Evolutionary conservation across 2,329 filamentous ascomycete genomes (phyloP).

Genomic region (Microthyrium microscopicum): DNA sequence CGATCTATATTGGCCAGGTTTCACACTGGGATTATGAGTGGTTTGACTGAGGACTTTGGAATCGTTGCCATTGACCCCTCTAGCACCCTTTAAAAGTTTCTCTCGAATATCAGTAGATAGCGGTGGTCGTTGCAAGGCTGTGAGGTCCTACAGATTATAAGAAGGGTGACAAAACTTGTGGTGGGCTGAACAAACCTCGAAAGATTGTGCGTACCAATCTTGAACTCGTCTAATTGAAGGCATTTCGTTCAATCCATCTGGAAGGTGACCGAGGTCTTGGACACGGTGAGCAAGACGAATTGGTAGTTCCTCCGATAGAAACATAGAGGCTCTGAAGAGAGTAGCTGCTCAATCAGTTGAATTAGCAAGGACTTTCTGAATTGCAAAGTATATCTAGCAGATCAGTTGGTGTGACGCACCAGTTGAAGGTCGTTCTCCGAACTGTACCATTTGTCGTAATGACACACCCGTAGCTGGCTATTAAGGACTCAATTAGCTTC

Average conservation of each 20-base stretch:
- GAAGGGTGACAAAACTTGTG: constrained; percentile 1
- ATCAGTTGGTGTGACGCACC: constrained; percentile 38
- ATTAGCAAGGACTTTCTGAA: not conserved
- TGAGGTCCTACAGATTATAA: constrained; percentile 59
- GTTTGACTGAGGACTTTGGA: constrained; percentile 61
- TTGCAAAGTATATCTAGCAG: not conserved
- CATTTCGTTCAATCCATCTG: constrained; percentile 96
- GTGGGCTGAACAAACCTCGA: constrained; percentile 52
- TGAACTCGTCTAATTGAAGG: constrained; percentile 87
- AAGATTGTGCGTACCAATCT: constrained; percentile 98
- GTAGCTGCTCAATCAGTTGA: constrained; percentile 40
- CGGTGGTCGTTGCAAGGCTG: constrained; percentile 60
- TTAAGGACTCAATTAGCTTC: constrained; percentile 23
- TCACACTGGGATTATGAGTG: constrained; percentile 79
- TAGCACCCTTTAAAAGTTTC: constrained; percentile 55
- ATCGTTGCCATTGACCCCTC: constrained; percentile 35
- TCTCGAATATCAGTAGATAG: constrained; percentile 62
- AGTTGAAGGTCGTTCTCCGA: constrained; percentile 82
- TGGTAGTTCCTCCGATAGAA: constrained; percentile 92
- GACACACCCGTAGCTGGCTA: constrained; percentile 82
- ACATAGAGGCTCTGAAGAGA: constrained; percentile 92
- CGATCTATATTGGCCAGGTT: constrained; percentile 61
- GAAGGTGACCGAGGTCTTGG: constrained; percentile 78
- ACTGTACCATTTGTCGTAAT: constrained; percentile 97
- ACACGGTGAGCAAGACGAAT: constrained; percentile 94